Conservation (phyloP, 2,329 filamentous ascomycete species). For the Thielaviopsis euricoi region DNA sequence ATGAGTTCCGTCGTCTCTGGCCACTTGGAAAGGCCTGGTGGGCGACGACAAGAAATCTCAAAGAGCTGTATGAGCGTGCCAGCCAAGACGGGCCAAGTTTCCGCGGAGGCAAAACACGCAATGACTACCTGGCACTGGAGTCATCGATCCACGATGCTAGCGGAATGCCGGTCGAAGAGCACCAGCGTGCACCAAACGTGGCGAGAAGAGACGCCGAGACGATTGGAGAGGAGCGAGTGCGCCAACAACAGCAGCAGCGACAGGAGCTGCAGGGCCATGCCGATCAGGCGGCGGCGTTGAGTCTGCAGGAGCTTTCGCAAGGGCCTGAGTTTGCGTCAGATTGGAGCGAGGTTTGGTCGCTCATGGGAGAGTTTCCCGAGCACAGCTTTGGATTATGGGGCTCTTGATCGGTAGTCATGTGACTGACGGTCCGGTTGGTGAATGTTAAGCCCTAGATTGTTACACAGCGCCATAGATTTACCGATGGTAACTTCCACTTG, state of each 20-base stretch:
- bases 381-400: not conserved
- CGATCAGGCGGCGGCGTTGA: not conserved
- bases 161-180: slow-evolving; percentile 1
- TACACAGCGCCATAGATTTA: not conserved
- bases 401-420: not conserved
- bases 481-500: not conserved
- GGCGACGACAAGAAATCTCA: not conserved
- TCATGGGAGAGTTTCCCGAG: slow-evolving; percentile 7
- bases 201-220: slow-evolving; percentile 1
- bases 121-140: slow-evolving; percentile 7
- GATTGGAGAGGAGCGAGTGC: not conserved
- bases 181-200: not conserved
- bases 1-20: slow-evolving; percentile 1
- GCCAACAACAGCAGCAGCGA: not conserved
- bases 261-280: not conserved
- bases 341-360: slow-evolving; percentile 8
- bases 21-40: slow-evolving; percentile 5
- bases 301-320: not conserved
- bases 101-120: slow-evolving; percentile 3
- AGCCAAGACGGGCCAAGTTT: slow-evolving; percentile 3
- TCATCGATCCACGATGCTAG: slow-evolving; percentile 9
- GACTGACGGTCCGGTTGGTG: not conserved
- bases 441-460: not conserved
- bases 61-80: slow-evolving; percentile 3
- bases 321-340: slow-evolving; percentile 1